These are phyloP conservation scores for Asparagopsis taxiformis DNA, from an alignment of 31 red algal genomes.

Conservation along the genomic window DNA sequence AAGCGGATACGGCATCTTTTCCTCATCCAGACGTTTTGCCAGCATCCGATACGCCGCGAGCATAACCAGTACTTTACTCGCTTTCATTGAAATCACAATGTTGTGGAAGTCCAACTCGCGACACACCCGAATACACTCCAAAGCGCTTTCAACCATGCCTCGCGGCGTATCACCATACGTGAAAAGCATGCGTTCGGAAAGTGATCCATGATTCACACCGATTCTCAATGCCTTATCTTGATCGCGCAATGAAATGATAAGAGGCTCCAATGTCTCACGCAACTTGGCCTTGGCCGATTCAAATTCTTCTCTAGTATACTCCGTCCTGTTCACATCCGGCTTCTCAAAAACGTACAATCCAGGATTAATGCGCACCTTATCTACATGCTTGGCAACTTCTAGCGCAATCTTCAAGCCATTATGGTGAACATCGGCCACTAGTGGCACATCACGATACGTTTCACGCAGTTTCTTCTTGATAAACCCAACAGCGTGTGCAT, in stretches of 20 bases:
- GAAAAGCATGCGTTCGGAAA: conserved; percentile 96
- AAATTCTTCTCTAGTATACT: conserved; percentile 91
- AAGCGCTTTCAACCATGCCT: conserved; percentile 99
- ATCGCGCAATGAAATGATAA: conserved; percentile 76
- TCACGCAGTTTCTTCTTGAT: conserved; percentile 88
- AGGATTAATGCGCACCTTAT: conserved; percentile 99
- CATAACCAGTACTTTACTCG: conserved; percentile 97
- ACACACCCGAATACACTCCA: conserved; percentile 93
- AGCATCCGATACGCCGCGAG: conserved; percentile 97
- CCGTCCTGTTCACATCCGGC: conserved; percentile 68
- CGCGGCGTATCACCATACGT: conserved; percentile 96
- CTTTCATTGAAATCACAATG: conserved; percentile 98
- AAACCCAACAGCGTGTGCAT: conserved; percentile 85
- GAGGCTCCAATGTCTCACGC: conserved; percentile 78
- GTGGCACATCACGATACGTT: conserved; percentile 77
- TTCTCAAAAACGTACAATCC: conserved; percentile 97
- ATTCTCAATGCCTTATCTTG: conserved; percentile 96
- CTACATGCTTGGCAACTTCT: conserved; percentile 97
- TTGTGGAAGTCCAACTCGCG: conserved; percentile 96
- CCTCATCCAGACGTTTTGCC: conserved; percentile 63
- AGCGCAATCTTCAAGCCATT: conserved; percentile 91
- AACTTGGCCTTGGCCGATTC: conserved; percentile 72
- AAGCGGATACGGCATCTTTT: conserved; percentile 84
- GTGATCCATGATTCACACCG: conserved; percentile 97
- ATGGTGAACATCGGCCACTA: conserved; percentile 99